Evolutionary conservation across 1,284 basidiomycete genomes (phyloP).

Genomic region (Leccinum fuscescens): DNA sequence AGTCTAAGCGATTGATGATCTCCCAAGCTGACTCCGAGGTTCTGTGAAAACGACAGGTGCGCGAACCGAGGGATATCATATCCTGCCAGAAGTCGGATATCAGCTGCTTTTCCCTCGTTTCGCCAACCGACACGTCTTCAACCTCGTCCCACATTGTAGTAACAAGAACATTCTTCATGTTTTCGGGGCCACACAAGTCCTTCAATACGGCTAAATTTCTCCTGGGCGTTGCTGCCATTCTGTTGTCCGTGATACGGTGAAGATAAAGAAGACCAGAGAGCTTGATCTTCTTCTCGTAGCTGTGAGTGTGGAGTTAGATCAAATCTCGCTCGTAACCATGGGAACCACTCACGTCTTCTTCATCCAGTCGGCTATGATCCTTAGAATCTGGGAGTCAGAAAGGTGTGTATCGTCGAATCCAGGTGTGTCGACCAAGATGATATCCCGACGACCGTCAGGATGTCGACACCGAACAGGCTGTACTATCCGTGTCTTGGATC

Average conservation of each 20-base stretch:
- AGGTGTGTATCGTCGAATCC: constrained; percentile 14
- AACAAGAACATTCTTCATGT: constrained; percentile 26
- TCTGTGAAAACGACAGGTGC: constrained; percentile 11
- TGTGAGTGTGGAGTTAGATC: neutral
- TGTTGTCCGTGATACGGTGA: constrained; percentile 40
- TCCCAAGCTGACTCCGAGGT: constrained; percentile 17
- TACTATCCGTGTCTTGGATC: neutral
- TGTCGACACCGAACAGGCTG: neutral
- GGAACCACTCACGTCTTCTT: neutral
- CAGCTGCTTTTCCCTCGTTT: constrained; percentile 16
- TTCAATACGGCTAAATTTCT: constrained; percentile 23
- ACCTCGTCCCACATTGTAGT: constrained; percentile 32
- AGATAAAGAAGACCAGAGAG: constrained; percentile 30
- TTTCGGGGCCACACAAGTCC: constrained; percentile 25
- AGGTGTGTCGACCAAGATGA: constrained; percentile 12
- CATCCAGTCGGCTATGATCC: constrained; percentile 13
- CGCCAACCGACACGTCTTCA: constrained; percentile 21
- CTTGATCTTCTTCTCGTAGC: constrained; percentile 18
- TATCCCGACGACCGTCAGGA: neutral
- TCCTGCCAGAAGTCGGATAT: constrained; percentile 12
- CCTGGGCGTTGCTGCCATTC: constrained; percentile 38
- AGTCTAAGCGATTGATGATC: constrained; percentile 11
- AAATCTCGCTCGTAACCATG: neutral
- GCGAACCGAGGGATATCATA: constrained; percentile 18
- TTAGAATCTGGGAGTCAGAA: constrained; percentile 22